A percentile compares a stretch with the other conserved stretches of the same genome.
Conservation (phyloP, 108 stramenopile genomes). For the Discostella stelligeroides region DNA sequence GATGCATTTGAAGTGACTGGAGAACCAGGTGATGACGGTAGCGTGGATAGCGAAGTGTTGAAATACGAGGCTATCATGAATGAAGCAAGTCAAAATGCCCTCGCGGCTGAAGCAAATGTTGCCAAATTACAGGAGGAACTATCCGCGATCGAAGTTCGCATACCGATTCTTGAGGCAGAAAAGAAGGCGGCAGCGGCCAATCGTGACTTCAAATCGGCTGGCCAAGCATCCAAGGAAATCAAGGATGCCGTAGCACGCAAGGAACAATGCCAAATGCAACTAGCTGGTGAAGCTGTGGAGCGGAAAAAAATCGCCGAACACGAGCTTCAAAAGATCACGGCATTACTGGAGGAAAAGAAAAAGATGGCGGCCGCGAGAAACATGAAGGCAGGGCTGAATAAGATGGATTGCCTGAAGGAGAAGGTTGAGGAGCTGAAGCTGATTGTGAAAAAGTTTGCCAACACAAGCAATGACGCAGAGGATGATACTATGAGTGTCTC, state of each 20-base stretch:
- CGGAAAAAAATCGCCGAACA: slow-evolving; percentile 56
- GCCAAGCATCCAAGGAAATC: slow-evolving; percentile 84
- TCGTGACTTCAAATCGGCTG: slow-evolving; percentile 86
- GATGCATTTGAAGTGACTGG: slow-evolving; percentile 26
- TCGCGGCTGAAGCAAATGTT: slow-evolving; percentile 50
- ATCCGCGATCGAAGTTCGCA: slow-evolving; percentile 41
- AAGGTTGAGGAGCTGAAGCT: slow-evolving; percentile 53
- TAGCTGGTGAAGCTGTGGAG: slow-evolving; percentile 60
- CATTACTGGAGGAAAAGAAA: slow-evolving; percentile 59
- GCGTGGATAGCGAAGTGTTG: slow-evolving; percentile 68
- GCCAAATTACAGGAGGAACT: slow-evolving; percentile 59
- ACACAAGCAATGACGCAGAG: background rate
- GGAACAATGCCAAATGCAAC: slow-evolving; percentile 62
- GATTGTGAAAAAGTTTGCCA: slow-evolving; percentile 25
- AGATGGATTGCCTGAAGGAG: slow-evolving; percentile 60
- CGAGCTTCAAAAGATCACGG: slow-evolving; percentile 45
- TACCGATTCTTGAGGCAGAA: slow-evolving; percentile 74
- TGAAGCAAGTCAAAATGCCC: slow-evolving; percentile 69
- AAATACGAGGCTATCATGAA: slow-evolving; percentile 73
- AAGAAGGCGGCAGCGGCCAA: slow-evolving; percentile 78
- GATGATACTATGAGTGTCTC: slow-evolving; percentile 58
- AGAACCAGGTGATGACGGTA: slow-evolving; percentile 43
- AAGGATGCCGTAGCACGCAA: slow-evolving; percentile 76
- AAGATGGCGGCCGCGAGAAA: slow-evolving; percentile 61
- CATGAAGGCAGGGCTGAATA: slow-evolving; percentile 53